Base-by-base conservation (phyloP, 2,329 filamentous ascomycete genomes). In the Epichloe bromicola region DNA sequence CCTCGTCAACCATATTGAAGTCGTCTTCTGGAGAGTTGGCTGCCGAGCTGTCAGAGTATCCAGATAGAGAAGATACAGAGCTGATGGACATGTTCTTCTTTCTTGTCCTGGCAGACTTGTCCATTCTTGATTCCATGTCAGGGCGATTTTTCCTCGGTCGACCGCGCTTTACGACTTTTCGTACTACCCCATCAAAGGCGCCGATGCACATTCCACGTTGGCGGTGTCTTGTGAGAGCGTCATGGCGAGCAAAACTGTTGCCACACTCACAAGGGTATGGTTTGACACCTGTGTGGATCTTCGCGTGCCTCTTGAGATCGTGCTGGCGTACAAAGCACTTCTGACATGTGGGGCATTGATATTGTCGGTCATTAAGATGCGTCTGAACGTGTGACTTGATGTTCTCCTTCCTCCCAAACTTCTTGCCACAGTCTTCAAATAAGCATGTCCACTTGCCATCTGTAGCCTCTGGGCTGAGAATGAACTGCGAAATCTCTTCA, bases 351-450 rank as follows among this genome's bases (percentile, higher is more conserved):
- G 91, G 89, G 69, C 93, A 98, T 67, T 88, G 85, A 70, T 88
- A 98, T 65, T 96, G 93, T 46, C 93, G 80, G 66, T 98, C 93
- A 61, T 94, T 93, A 56, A 98, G 83, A 68, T 98, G 93, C 3
- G 93, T 98, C 69, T 98, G 93, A 14, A 98, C 88, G 66, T 98
- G 93, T 1, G 90, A 95, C 66, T 95, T 95, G 73, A 97, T 96
- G 70, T 98, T 97, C 67, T 98, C 93, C 67, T 96, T 95, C 59
- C 93, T 82, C n/a, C 90, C 91, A 64, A 98, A 97, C 49, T 83
- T 80, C 67, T 95, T 95, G 59, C 83, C 79, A 67, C 93, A 98
- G 30, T 82, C 83, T 8, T 88, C 75, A 52, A 72, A 90, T n/a
- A 80, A 68, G 63, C 86, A 93, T 6, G 82, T 73, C 84, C 85